Base-by-base conservation (phyloP, 192 early-diverging fungal genomes). In the Coemansia sp. region DNA sequence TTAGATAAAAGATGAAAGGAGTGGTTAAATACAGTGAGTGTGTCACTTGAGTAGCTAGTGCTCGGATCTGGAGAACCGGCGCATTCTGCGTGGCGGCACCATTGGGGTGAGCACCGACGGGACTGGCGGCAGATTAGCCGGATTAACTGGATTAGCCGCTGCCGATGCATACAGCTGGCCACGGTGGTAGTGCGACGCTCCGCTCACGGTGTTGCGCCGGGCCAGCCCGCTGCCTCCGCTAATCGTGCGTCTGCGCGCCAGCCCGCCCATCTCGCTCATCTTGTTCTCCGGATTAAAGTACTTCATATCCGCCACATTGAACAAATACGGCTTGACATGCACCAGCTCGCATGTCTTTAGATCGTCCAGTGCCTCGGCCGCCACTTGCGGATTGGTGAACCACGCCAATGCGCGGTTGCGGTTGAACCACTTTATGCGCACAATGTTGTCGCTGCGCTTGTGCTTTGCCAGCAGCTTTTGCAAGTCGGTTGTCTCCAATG, bases 391-490 rank as follows among this genome's bases (percentile, higher is more conserved):
- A 67, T 68, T 71, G 57, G 80, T 76, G 61, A 82, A 82, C 80
- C 80, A 82, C 17, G 80, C 80, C 38, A 82, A 41, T 5, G 80
- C 80, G 29, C 74, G 70, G 74, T 77, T 82, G 54, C 74, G 70
- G 71, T 82, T 82, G 62, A 82, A 82, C 80, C 80, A 82, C 64
- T 77, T 76, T 66, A 82, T 82, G 53, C 80, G 59, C n/a, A 76
- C 74, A 41, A 82, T 82, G 74, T 77, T 82, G 71, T 82, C 74
- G 39, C 67, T 71, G 65, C 65, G 67, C 70, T 76, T 82, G 74
- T 82, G 66, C 26, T 50, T 64, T 12, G 50, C 62, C 59, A 82
- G 73, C 49, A 76, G 67, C 49, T 70, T 64, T 43, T 82, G 80
- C 53, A 82, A 58, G 52, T 82, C 80, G 10, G 70, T 68, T 31